Conservation (phyloP, 768 basidiomycete genomes). For the Lepiota brunneoincarnata region DNA sequence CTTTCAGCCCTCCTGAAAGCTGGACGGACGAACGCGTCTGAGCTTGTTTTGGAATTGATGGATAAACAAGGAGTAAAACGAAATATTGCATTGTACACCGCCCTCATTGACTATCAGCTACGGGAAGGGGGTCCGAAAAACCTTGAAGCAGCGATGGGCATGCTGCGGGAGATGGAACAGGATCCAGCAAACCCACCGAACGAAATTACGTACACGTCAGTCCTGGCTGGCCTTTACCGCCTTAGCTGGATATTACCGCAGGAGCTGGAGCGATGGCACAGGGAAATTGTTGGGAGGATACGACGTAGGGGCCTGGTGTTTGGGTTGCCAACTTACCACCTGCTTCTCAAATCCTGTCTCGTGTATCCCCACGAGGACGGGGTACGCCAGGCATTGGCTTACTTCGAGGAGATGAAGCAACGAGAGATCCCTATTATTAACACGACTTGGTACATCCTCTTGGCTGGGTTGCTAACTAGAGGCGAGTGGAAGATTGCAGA, state of each 20-base stretch:
- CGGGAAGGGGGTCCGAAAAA: constrained; percentile 49
- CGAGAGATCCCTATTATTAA: constrained; percentile 44
- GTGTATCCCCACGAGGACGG: constrained; percentile 48
- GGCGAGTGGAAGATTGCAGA: constrained; percentile 60
- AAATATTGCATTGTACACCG: constrained; percentile 73
- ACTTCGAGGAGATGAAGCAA: constrained; percentile 60
- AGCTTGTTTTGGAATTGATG: constrained; percentile 72
- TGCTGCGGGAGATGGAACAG: constrained; percentile 76
- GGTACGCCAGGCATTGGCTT: constrained; percentile 50
- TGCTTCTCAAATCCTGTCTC: constrained; percentile 68
- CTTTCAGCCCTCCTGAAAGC: constrained; percentile 74
- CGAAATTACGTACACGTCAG: constrained; percentile 79
- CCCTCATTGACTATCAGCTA: constrained; percentile 77
- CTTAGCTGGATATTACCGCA: constrained; percentile 45
- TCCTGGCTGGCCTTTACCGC: constrained; percentile 72
- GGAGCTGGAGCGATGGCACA: constrained; percentile 43
- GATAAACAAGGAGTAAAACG: constrained; percentile 67
- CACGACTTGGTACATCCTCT: constrained; percentile 77
- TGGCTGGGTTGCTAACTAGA: constrained; percentile 59
- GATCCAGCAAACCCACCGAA: constrained; percentile 53
- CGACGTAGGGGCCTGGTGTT: constrained; percentile 48
- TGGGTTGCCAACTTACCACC: constrained; percentile 71
- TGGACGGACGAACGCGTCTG: constrained; percentile 63
- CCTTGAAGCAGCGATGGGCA: constrained; percentile 60
- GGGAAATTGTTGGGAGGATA: constrained; percentile 59